Evolutionary conservation across 768 basidiomycete genomes (phyloP).

Genomic region (Boletus vermiculosoides): DNA sequence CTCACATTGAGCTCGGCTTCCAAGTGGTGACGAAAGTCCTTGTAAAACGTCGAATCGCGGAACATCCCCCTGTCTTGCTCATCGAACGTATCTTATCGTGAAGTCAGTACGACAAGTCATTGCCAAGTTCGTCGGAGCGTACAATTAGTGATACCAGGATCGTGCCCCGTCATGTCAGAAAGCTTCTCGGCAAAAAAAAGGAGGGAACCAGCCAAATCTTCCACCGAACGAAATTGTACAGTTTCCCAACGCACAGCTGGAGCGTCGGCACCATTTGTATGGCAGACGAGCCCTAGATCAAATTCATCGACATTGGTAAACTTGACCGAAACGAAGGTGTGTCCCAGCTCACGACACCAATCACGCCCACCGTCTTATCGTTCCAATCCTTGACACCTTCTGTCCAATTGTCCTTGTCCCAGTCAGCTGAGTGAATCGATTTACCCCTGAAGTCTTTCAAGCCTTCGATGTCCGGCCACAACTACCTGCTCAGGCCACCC

Average conservation of each 20-base stretch:
- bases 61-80: constrained; percentile 51
- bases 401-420: constrained; percentile 49
- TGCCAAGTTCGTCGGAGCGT: too few relatives aligned
- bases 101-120: too few relatives aligned
- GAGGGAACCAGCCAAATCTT: constrained; percentile 56
- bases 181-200: constrained; percentile 44
- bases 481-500: constrained; percentile 55
- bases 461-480: constrained; percentile 66
- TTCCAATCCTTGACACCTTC: constrained; percentile 49
- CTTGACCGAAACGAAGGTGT: neutral
- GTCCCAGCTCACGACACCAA: constrained; percentile 49
- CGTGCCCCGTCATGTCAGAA: too few relatives aligned
- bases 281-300: constrained; percentile 56
- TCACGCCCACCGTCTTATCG: constrained; percentile 53
- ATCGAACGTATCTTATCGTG: constrained; percentile 36
- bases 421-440: constrained; percentile 62
- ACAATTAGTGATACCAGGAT: too few relatives aligned
- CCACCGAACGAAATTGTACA: constrained; percentile 57
- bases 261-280: constrained; percentile 59
- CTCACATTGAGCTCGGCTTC: constrained; percentile 46
- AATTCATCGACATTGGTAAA: neutral
- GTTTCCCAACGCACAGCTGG: constrained; percentile 48
- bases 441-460: constrained; percentile 55
- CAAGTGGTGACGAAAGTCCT: constrained; percentile 46
- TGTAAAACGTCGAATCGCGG: constrained; percentile 46